Evolutionary conservation across 2,329 filamentous ascomycete species (phyloP), one percentile per base, ranked within the genome.

Genomic region (Myriangium duriaei): DNA sequence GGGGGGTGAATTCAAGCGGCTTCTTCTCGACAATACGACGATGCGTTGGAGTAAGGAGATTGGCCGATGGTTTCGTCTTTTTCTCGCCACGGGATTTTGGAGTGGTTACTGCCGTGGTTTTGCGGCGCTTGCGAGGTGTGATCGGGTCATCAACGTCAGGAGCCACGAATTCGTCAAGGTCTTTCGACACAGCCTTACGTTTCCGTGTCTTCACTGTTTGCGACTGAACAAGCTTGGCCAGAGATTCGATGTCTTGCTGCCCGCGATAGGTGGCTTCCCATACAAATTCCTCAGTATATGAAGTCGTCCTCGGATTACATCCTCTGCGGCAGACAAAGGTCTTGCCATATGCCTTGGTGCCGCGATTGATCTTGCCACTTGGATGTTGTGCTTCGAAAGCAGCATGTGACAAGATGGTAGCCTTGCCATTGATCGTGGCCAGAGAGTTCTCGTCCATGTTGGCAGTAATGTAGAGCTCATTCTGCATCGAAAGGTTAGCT

Each of bases 381-480:
- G 91, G 87, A 51, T 86, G 86, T 45, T 66, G 68, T 11, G 70
- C 61, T 26, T 70, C 65, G 56, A 88, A 96, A 0, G 63, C 65
- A 6, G 75, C 67, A 16, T 71, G 67, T 0, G 88, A 96, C 59
- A 91, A 68, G 30, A 98, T 71, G 11, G 65, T 76, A 1, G 87
- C 91, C 49, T 81, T 92, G 36, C 87, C 88, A 52, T 91, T 93
- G 60, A 98, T 92, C 0, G 87, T 88, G 1, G 74, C 75, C 16
- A 98, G 64, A 5, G 88, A 77, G 53, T 95, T 96, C 41, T 81
- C 65, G 52, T 98, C 92, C 61, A 81, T 91, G 14, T 83, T 79
- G 1, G 83, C 73, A 0, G 86, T 92, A 39, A 96, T 78, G 54
- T 96, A 98, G 11, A 95, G 69, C 59, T 98, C 91, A 53, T 94